Conservation (phyloP, 2,329 filamentous ascomycete genomes). For the Aspergillus aculeatinus region DNA sequence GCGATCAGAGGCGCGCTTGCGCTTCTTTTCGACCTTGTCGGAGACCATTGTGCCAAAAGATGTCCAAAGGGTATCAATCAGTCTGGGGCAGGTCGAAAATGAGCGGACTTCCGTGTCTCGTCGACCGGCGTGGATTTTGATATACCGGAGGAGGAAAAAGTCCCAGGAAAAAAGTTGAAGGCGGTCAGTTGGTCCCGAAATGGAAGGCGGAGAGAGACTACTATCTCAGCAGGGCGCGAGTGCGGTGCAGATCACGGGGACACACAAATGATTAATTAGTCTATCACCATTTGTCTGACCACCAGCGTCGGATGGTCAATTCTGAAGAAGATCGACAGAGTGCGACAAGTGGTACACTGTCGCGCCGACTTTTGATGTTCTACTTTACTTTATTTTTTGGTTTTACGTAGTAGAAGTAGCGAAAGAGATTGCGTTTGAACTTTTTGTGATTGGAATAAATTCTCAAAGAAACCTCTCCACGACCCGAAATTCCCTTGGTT, state of each 20-base stretch:
- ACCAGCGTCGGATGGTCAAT: too few species aligned
- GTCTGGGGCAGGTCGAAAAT: background rate
- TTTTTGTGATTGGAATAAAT: conserved; percentile 35
- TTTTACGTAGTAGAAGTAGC: too few species aligned
- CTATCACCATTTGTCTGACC: too few species aligned
- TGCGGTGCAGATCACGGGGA: background rate
- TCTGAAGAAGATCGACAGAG: too few species aligned
- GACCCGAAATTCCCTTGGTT: conserved; percentile 19
- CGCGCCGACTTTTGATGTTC: too few species aligned
- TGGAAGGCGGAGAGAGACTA: conserved; percentile 20
- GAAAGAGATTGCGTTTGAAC: conserved; percentile 19
- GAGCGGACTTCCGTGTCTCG: background rate
- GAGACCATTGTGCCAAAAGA: conserved; percentile 29
- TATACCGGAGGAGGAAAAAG: conserved; percentile 24
- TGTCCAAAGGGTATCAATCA: background rate
- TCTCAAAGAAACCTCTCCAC: conserved; percentile 40
- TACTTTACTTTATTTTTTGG: too few species aligned
- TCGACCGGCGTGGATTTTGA: conserved; percentile 3
- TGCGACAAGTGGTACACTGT: too few species aligned
- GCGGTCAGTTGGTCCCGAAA: conserved; percentile 26
- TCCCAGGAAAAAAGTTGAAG: conserved; percentile 23
- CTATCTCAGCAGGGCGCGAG: too few species aligned
- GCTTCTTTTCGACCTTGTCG: conserved; percentile 48
- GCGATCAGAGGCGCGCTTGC: conserved; percentile 49
- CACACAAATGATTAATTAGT: background rate